Conservation (phyloP, 352 stramenopile genomes). For the Phytopythium boreale region DNA sequence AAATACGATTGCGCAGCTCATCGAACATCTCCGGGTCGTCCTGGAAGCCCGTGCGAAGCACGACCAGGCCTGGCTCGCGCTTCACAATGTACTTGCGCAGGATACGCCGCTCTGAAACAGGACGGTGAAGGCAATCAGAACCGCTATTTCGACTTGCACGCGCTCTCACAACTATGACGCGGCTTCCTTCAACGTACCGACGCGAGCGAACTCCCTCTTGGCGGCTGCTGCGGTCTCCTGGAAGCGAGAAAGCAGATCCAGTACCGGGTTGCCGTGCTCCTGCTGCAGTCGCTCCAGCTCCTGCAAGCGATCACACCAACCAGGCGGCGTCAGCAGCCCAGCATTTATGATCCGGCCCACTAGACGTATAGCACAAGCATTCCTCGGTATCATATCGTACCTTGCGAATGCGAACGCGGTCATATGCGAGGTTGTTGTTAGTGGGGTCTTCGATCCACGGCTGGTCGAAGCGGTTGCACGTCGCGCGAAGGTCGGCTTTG, state of each 20-base stretch:
- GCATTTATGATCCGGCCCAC: background rate
- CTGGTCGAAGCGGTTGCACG: conserved; percentile 67
- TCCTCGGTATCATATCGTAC: conserved; percentile 22
- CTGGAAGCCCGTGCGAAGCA: conserved; percentile 41
- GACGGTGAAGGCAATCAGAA: conserved; percentile 10
- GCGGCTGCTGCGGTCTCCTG: conserved; percentile 43
- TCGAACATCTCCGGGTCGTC: conserved; percentile 57
- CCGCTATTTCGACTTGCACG: too few relatives aligned
- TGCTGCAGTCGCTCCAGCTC: conserved; percentile 44
- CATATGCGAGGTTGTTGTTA: conserved; percentile 73
- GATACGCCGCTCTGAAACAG: conserved; percentile 38
- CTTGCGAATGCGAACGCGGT: conserved; percentile 83
- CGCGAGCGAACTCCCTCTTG: conserved; percentile 44
- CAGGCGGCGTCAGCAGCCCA: background rate
- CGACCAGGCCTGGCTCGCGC: conserved; percentile 18
- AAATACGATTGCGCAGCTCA: conserved; percentile 58
- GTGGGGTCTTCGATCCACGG: conserved; percentile 82
- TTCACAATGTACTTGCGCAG: conserved; percentile 41
- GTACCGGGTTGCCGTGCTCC: conserved; percentile 27
- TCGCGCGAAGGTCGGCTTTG: conserved; percentile 63
- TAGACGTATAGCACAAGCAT: too few relatives aligned
- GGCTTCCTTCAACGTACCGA: conserved; percentile 20
- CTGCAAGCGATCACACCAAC: conserved; percentile 15
- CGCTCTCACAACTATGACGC: background rate
- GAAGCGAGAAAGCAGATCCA: conserved; percentile 45